Evolutionary conservation across 108 stramenopile genomes (phyloP), one percentile per base, ranked within the genome.

Genomic region (Pseudonitzschia pungens): DNA sequence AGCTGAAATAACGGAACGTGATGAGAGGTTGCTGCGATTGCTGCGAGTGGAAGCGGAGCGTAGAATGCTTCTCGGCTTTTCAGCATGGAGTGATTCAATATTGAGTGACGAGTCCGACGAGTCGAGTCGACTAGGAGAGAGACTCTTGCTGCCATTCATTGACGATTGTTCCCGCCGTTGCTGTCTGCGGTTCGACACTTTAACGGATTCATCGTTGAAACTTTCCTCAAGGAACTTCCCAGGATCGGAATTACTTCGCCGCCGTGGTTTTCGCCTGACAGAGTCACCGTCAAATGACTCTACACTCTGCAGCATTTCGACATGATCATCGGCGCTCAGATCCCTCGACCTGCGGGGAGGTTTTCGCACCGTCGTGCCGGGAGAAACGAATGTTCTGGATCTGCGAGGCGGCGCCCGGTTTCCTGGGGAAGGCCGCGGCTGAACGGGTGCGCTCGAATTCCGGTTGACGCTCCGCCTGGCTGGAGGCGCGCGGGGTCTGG

Each of bases 51-150:
- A 59, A 27, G 43, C 9, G 42, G 36, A 58, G 20, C 43, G 36
- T 12, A 72, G 20, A 45, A 62, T 72, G 40, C 59, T 31, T 70
- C 22, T 28, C 4, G 57, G 22, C 9, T 58, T 27, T 48, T 48
- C 16, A 12, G 1, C 14, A 48, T 12, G 42, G 9, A 43, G 11
- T n/a, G n/a, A n/a, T 48, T 48, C 16, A 12, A 4, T 2, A 48
- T 12, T 6, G 6, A 36, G 6, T 36, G 36, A 36, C 36, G 36
- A 36, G 36, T 36, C 18, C 45, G 42, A 67, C 22, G 66, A 45
- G 28, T 67, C 0, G 43, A 67, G 15, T n/a, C 54, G 60, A 9
- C 9, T 32, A 12, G 60, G 60, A 32, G 60, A 62, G 29, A 62
- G 32, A 33, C 60, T 62, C 18, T 15, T 40, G n/a, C 32, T 62